A percentile compares a stretch with the other conserved stretches of the same genome.
phyloP scores from a whole-genome alignment of 106 monocot genomes.

The Dactylorhiza incarnata region DNA sequence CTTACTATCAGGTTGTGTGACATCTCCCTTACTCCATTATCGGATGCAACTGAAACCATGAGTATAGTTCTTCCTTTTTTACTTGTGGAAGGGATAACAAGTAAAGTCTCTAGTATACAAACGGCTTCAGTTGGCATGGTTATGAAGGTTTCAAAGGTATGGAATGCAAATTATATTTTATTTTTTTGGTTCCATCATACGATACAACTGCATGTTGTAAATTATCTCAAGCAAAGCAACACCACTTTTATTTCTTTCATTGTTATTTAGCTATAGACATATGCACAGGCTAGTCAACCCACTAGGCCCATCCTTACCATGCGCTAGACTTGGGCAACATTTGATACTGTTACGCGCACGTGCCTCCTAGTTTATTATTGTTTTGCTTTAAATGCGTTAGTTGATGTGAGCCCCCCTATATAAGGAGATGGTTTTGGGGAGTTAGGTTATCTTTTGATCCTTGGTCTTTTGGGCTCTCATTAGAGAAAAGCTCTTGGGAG shows the following conservation, averaged over 20 bases:
- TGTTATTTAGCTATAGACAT: neutral
- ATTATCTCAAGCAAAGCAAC: neutral
- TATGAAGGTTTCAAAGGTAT: conserved; percentile 94
- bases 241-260: neutral
- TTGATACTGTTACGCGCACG: neutral
- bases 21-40: conserved; percentile 52
- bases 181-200: neutral
- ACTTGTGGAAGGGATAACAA: conserved; percentile 81
- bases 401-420: too few species aligned
- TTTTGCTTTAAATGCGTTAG: too few species aligned
- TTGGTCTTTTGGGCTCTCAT: too few species aligned
- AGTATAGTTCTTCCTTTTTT: conserved; percentile 82
- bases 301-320: neutral
- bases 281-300: neutral
- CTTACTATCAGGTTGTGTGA: conserved; percentile 86
- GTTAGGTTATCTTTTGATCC: too few species aligned
- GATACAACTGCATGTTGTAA: neutral
- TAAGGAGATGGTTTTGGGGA: too few species aligned
- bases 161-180: neutral
- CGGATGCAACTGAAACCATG: conserved; percentile 82
- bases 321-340: neutral
- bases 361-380: neutral
- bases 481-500: too few species aligned
- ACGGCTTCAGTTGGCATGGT: conserved; percentile 81
- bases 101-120: conserved; percentile 88